phyloP scores from a whole-genome alignment of 352 stramenopile species.

The Phytopythium cucurbitacearum region DNA sequence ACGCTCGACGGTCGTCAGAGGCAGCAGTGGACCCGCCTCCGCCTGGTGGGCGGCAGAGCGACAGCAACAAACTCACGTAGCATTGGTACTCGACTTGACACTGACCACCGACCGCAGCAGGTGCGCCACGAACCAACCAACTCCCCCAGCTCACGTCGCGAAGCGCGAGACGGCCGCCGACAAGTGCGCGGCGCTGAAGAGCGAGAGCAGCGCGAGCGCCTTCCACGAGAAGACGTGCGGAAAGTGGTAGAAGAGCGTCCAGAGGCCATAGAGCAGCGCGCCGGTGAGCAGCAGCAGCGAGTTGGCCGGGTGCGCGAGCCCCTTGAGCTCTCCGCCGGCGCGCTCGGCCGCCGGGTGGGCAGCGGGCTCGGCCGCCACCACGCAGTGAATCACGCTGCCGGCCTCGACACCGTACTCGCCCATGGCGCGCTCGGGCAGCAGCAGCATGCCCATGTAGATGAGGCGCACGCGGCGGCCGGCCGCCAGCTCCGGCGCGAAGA shows the following conservation, averaged over 20 bases:
- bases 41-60: no score
- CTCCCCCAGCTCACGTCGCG: slow-evolving; percentile 8
- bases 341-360: slow-evolving; percentile 38
- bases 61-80: no score
- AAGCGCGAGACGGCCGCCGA: slow-evolving; percentile 52
- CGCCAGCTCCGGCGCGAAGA: slow-evolving; percentile 51
- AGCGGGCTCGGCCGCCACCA: slow-evolving; percentile 52
- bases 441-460: slow-evolving; percentile 83
- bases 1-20: no score
- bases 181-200: slow-evolving; percentile 61
- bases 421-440: slow-evolving; percentile 55
- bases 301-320: slow-evolving; percentile 46
- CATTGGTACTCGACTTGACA: no score
- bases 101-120: no score
- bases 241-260: slow-evolving; percentile 79
- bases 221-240: slow-evolving; percentile 78
- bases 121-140: no score
- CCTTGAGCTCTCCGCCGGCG: slow-evolving; percentile 40
- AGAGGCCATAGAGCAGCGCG: slow-evolving; percentile 64
- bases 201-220: slow-evolving; percentile 52
- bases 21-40: no score
- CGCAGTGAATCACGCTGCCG: slow-evolving; percentile 67
- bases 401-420: slow-evolving; percentile 79
- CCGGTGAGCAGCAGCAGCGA: slow-evolving; percentile 60
- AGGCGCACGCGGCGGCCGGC: slow-evolving; percentile 60